Percentiles rank a stretch among this genome's conserved stretches.
These are phyloP conservation scores for Pichia scutulata DNA, from an alignment of 805 yeast genomes.

Conservation along the genomic window DNA sequence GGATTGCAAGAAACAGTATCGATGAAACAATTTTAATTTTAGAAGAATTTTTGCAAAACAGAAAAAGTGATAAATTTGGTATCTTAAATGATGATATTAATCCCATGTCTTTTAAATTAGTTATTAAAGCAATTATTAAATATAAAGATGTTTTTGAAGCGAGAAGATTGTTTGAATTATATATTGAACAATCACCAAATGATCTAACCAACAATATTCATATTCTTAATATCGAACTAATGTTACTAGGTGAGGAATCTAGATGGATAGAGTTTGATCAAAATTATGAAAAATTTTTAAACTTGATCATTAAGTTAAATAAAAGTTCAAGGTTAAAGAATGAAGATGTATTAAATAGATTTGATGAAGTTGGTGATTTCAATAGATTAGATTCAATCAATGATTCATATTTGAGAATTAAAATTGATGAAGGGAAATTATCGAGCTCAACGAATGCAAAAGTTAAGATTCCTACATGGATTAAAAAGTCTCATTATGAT, in stretches of 20 bases:
- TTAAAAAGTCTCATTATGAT: slow-evolving; percentile 20
- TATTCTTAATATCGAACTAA: slow-evolving; percentile 21
- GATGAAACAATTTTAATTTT: slow-evolving; percentile 16
- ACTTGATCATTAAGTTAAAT: slow-evolving; percentile 13
- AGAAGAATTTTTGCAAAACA: slow-evolving; percentile 18
- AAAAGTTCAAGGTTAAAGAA: slow-evolving; percentile 11
- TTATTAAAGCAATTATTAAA: slow-evolving; percentile 16
- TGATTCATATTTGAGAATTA: slow-evolving; percentile 1
- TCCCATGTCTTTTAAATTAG: slow-evolving; percentile 20
- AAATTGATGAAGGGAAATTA: slow-evolving; percentile 14
- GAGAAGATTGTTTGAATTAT: slow-evolving; percentile 23
- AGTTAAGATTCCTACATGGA: slow-evolving; percentile 18
- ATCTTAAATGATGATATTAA: slow-evolving; percentile 19
- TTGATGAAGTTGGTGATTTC: slow-evolving; percentile 2
- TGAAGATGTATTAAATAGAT: neutral
- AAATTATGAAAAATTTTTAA: slow-evolving; percentile 20
- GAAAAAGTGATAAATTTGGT: slow-evolving; percentile 18
- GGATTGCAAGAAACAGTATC: slow-evolving; percentile 13
- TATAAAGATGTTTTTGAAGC: slow-evolving; percentile 18
- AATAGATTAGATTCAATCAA: slow-evolving; percentile 5
- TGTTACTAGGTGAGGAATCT: slow-evolving; percentile 25
- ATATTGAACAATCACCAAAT: slow-evolving; percentile 18
- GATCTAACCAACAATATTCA: slow-evolving; percentile 23
- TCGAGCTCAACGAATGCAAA: slow-evolving; percentile 1
- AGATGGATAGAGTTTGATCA: slow-evolving; percentile 28